phyloP scores from a whole-genome alignment of 768 basidiomycete species.

The Leccinum incarnatum region DNA sequence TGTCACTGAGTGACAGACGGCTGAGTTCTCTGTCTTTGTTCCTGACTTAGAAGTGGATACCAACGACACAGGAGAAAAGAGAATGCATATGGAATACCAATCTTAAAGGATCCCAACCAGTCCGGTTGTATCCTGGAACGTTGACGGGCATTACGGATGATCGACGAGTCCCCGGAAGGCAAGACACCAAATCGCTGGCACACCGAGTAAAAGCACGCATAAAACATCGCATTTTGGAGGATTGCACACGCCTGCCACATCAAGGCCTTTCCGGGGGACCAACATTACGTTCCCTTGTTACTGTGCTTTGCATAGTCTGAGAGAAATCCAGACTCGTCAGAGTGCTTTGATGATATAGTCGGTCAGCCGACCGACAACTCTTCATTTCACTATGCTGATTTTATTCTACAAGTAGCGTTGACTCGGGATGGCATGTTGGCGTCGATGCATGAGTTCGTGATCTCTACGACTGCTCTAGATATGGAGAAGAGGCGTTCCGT shows the following conservation, averaged over 20 bases:
- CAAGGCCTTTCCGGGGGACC: constrained; percentile 47
- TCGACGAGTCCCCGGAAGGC: constrained; percentile 56
- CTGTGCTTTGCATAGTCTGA: constrained; percentile 61
- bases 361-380: constrained; percentile 1
- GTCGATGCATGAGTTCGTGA: constrained; percentile 42
- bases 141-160: constrained; percentile 51
- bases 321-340: constrained; percentile 33
- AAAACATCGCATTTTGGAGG: constrained; percentile 70
- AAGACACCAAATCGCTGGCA: constrained; percentile 8
- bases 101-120: constrained; percentile 4
- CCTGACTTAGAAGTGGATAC: too few relatives aligned
- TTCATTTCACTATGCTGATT: background rate
- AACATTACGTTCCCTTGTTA: constrained; percentile 65
- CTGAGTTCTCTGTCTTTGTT: too few relatives aligned
- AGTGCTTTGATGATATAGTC: constrained; percentile 64
- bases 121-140: constrained; percentile 51
- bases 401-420: constrained; percentile 41
- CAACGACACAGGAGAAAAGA: constrained; percentile 33
- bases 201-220: constrained; percentile 31
- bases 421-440: constrained; percentile 34
- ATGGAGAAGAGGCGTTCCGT: constrained; percentile 47
- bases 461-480: constrained; percentile 53
- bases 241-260: constrained; percentile 61
- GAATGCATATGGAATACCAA: constrained; percentile 57
- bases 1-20: too few relatives aligned